Conservation (phyloP, 2,329 filamentous ascomycete genomes). For the Penicillium sumatraense region DNA sequence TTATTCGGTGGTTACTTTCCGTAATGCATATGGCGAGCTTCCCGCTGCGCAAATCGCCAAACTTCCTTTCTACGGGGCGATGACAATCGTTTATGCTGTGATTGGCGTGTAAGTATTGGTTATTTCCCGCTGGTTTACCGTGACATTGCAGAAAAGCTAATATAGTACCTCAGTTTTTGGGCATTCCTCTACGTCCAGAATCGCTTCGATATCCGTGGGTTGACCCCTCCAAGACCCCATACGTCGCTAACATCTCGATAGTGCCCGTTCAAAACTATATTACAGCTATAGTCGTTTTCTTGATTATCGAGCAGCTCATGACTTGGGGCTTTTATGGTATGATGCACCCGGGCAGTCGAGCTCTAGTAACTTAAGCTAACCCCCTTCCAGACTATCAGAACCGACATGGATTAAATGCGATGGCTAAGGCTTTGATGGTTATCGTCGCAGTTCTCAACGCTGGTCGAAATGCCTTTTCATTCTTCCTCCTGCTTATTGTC, state of each 20-base stretch:
- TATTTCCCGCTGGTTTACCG: not conserved
- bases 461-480: constrained; percentile 94
- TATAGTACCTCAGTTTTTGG: constrained; percentile 68
- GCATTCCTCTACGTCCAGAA: constrained; percentile 95
- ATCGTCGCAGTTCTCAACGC: constrained; percentile 93
- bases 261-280: constrained; percentile 99
- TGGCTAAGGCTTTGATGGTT: constrained; percentile 84
- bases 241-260: constrained; percentile 46
- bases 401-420: constrained; percentile 79
- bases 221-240: not conserved
- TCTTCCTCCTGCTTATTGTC: constrained; percentile 95
- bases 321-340: constrained; percentile 96
- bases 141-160: constrained; percentile 22
- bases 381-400: constrained; percentile 80
- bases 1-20: constrained; percentile 82
- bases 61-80: constrained; percentile 92
- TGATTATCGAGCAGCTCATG: constrained; percentile 95
- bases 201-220: constrained; percentile 80
- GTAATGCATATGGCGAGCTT: constrained; percentile 95
- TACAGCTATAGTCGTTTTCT: constrained; percentile 91
- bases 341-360: constrained; percentile 22
- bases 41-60: constrained; percentile 96
- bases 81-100: constrained; percentile 91
- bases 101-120: constrained; percentile 65
- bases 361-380: constrained; percentile 38